phyloP scores from a whole-genome alignment of 106 monocot species.

The Triglochin maritima region DNA sequence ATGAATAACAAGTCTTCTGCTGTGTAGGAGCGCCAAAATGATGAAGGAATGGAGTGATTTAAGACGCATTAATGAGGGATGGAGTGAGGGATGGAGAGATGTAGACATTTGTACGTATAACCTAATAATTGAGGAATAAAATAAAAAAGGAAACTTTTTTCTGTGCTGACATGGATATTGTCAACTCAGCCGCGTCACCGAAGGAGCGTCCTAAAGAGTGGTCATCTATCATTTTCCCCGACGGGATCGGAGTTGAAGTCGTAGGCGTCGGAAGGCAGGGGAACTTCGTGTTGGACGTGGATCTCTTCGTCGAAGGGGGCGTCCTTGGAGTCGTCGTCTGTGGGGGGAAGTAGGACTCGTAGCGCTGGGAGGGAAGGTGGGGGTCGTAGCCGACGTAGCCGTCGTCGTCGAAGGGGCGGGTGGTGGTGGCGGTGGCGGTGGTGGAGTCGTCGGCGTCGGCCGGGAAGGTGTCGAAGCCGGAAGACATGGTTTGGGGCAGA shows the following conservation, averaged over 20 bases:
- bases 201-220: no score
- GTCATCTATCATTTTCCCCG: no score
- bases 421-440: neutral
- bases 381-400: conserved; percentile 37
- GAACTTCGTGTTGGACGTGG: conserved; percentile 22
- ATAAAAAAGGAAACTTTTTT: no score
- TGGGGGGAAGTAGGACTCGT: conserved; percentile 18
- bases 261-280: conserved; percentile 41
- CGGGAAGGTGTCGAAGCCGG: conserved; percentile 47
- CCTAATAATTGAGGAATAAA: no score
- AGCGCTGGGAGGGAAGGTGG: conserved; percentile 35
- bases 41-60: no score
- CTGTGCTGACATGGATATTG: no score
- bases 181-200: no score
- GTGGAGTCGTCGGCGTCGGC: conserved; percentile 24
- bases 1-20: no score
- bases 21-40: no score
- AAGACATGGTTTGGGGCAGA: conserved; percentile 2
- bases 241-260: conserved; percentile 30
- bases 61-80: no score
- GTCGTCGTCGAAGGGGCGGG: conserved; percentile 42
- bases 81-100: no score
- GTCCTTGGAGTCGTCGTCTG: conserved; percentile 15
- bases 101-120: no score
- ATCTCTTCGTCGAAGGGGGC: conserved; percentile 3